A percentile compares a stretch with the other conserved stretches of the same genome.
Conservation (phyloP, 225 moss, liverwort and hornwort genomes). For the Pseudoscleropodium purum region DNA sequence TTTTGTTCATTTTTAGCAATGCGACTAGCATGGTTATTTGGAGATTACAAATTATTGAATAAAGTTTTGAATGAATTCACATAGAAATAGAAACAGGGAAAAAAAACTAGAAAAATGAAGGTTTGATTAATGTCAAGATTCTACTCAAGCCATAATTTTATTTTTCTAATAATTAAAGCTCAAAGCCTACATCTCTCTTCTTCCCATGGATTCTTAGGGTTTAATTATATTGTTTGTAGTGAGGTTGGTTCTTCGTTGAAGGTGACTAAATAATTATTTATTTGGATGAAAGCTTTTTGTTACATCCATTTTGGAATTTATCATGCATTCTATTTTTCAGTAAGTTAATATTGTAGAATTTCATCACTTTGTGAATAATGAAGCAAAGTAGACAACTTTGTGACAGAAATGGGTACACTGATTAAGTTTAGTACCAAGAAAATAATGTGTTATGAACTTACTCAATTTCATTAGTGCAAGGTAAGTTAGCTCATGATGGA, state of each 20-base stretch:
- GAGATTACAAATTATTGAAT: not conserved
- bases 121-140: not conserved
- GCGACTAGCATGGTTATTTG: not conserved
- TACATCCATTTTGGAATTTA: not conserved
- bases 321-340: accelerated
- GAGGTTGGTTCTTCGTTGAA: not conserved
- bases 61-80: not conserved
- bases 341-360: not conserved
- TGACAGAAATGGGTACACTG: accelerated
- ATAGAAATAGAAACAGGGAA: not conserved
- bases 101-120: not conserved
- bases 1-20: no score
- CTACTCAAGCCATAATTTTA: not conserved
- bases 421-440: not conserved
- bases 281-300: not conserved
- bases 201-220: accelerated
- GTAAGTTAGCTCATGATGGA: no score
- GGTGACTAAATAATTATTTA: not conserved
- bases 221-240: not conserved
- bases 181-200: not conserved
- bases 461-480: no score
- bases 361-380: no score
- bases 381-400: not conserved
- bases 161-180: not conserved
- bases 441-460: no score